Conservation (phyloP, 164 flowering plant genomes). For the Sedum album region DNA sequence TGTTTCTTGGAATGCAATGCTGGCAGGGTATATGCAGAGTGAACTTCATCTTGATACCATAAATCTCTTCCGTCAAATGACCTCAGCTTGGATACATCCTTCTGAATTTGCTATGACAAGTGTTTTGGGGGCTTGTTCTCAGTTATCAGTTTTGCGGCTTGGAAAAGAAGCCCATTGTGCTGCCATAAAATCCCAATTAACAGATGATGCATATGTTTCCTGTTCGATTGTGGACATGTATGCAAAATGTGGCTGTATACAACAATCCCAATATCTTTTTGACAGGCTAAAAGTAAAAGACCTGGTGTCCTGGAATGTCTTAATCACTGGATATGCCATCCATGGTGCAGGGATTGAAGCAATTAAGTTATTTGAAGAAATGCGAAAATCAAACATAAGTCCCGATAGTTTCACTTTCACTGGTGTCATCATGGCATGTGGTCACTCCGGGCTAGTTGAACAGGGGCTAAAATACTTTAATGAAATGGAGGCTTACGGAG, state of each 20-base stretch:
- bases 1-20: conserved; percentile 67
- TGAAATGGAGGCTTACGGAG: conserved; percentile 21
- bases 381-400: conserved; percentile 27
- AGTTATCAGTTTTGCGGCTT: conserved; percentile 41
- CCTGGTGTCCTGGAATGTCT: conserved; percentile 45
- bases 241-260: conserved; percentile 53
- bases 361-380: conserved; percentile 33
- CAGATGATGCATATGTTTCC: conserved; percentile 30
- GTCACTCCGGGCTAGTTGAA: conserved; percentile 42
- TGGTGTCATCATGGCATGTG: conserved; percentile 50
- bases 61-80: conserved; percentile 39
- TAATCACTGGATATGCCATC: conserved; percentile 47
- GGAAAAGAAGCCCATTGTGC: conserved; percentile 56
- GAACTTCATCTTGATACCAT: conserved; percentile 34
- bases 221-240: conserved; percentile 54
- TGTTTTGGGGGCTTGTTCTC: conserved; percentile 44
- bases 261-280: conserved; percentile 34
- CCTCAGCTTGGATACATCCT: conserved; percentile 26
- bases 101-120: conserved; percentile 36
- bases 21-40: conserved; percentile 56
- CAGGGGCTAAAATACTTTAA: conserved; percentile 30
- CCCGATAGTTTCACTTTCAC: conserved; percentile 49
- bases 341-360: conserved; percentile 51
- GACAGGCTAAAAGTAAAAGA: conserved; percentile 31
- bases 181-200: conserved; percentile 33